Evolutionary conservation across 208 protist genomes (phyloP).

Genomic region (Acanthamoeba triangularis): DNA sequence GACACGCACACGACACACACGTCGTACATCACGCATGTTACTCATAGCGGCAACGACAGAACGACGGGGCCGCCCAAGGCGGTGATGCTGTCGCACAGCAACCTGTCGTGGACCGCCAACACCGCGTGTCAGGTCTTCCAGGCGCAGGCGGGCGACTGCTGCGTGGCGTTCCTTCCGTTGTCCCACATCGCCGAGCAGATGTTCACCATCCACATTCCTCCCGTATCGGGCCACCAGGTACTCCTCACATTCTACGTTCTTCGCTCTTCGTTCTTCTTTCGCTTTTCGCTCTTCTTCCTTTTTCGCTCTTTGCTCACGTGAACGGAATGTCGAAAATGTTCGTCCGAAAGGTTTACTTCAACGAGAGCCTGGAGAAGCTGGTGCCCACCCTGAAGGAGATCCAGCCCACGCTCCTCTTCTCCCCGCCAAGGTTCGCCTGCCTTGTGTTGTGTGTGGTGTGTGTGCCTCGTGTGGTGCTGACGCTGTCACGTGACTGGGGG

Average conservation of each 20-base stretch:
- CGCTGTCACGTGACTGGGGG: background rate
- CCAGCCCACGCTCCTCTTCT: slow-evolving; percentile 3
- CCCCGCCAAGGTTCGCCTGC: background rate
- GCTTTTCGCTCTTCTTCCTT: no score
- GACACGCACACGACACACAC: background rate
- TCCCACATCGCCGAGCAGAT: slow-evolving; percentile 47
- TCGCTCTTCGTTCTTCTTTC: background rate
- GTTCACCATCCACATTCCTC: slow-evolving; percentile 13
- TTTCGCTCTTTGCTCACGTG: background rate
- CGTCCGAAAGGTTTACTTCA: background rate
- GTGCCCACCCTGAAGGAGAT: slow-evolving; percentile 4
- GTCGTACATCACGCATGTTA: no score
- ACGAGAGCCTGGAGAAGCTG: background rate
- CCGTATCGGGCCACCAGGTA: background rate
- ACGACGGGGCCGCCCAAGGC: slow-evolving; percentile 43
- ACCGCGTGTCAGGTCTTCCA: background rate
- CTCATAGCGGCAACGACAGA: background rate
- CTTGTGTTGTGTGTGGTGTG: background rate
- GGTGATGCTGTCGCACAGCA: slow-evolving; percentile 21
- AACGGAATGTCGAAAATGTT: background rate
- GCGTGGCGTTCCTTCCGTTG: slow-evolving; percentile 13
- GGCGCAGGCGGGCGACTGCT: slow-evolving; percentile 20
- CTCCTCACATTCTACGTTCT: background rate
- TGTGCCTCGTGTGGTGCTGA: background rate
- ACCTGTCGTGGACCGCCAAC: background rate